Conservation (phyloP, 2,329 filamentous ascomycete genomes). For the Ceratocystis cacaofunesta region DNA sequence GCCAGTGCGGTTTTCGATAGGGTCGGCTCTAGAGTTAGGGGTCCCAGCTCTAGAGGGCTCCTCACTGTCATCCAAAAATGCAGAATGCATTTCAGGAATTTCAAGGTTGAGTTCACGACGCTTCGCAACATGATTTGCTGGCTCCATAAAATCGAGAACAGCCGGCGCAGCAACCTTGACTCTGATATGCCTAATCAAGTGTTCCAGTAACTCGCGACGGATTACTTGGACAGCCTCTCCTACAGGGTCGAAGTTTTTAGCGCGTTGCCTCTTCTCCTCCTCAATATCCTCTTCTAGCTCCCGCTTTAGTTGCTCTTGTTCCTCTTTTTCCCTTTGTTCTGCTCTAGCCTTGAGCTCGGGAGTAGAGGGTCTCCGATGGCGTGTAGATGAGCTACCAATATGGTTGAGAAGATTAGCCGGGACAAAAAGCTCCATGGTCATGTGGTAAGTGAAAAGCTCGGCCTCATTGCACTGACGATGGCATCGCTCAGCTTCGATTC, state of each 20-base stretch:
- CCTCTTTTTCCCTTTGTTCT: conserved; percentile 44
- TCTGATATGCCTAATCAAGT: conserved; percentile 77
- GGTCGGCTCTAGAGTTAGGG: conserved; percentile 47
- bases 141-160: conserved; percentile 69
- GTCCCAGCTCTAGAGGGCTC: conserved; percentile 50
- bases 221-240: conserved; percentile 67
- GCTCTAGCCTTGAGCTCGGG: conserved; percentile 18
- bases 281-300: conserved; percentile 74
- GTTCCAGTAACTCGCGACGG: conserved; percentile 66
- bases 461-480: conserved; percentile 64
- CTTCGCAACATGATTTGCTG: conserved; percentile 64
- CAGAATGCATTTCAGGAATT: conserved; percentile 26
- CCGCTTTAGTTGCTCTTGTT: conserved; percentile 47
- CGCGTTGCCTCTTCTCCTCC: conserved; percentile 76
- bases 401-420: conserved; percentile 19
- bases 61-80: conserved; percentile 27
- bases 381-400: conserved; percentile 14
- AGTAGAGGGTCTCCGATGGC: conserved; percentile 13
- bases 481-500: conserved; percentile 68
- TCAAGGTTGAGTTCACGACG: conserved; percentile 64
- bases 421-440: conserved; percentile 68
- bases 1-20: conserved; percentile 44
- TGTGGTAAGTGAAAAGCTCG: conserved; percentile 76
- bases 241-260: conserved; percentile 81
- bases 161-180: conserved; percentile 70